Base-by-base conservation (phyloP, 2,329 filamentous ascomycete genomes). In the Arthrobotrys sphaeroides region DNA sequence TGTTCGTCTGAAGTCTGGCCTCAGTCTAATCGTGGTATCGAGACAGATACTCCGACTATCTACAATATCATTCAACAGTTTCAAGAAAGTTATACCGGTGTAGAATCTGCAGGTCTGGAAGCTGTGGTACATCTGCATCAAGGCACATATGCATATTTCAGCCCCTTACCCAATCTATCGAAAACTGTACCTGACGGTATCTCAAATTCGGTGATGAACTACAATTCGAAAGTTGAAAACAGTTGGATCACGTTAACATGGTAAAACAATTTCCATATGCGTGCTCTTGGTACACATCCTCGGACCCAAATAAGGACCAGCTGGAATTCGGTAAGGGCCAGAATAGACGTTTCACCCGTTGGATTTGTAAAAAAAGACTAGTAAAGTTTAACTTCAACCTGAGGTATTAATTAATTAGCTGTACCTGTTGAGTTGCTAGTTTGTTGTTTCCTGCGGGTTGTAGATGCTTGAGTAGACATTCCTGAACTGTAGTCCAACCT, bases 151-250 rank as follows among this genome's bases (percentile, higher is more conserved):
- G 28, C 38, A 40, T 18, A 18, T 57, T 26, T 20, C 43, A 62
- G 57, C 22, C 43, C 45, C 62, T 47, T 38, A 45, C 61, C 61
- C 43, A 53, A 62, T 68, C 36, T 42, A 38, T 43, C 4, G 7
- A 5, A 43, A 36, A 49, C 10, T 7, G 64, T 69, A 59, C 64
- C 72, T 69, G 64, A 60, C 72, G 45, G 43, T 28, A 75, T 18
- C 6, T 26, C 16, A 38, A 20, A 49, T 53, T 49, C 36, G 7
- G 9, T 57, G 51, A 47, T 53, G 62, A 67, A 74, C 62, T 61
- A 20, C 31, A 55, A 51, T 31, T 20, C 51, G 5, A 38, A 18
- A 33, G 47, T 64, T 64, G 45, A 57, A 24, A 22, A 4, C 22
- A n/a, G 62, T 67, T 62, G 55, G 43, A 31, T 49, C 28, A 38